Evolutionary conservation across 2,329 filamentous ascomycete species (phyloP), one percentile per base, ranked within the genome.

Genomic region (Diaporthe ampelina): DNA sequence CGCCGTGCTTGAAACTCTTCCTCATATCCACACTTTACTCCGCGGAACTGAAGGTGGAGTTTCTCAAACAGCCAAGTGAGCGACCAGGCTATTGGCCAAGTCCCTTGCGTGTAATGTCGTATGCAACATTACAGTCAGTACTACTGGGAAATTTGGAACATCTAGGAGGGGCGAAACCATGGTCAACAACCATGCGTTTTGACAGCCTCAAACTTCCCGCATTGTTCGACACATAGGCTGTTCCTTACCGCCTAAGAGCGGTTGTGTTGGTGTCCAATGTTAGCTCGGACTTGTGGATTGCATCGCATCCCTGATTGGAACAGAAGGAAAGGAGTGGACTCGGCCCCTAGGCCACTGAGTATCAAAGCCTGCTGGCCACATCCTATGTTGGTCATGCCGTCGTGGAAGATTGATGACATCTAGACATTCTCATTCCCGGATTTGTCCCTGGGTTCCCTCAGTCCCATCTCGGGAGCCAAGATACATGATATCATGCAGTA

Each of bases 401-500:
- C 17, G 17, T 48, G 17, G 43, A 9, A 48, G 43, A 48, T 9
- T 11, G 24, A 45, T 45, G 40, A 19, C n/a, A n/a, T 40, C 4
- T 21, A 21, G 10, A 29, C 8, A 13, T 43, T 10, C 32, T 56
- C 52, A 45, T 37, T 48, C 67, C 24, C 57, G 6, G 32, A 58
- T 43, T 4, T 76, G 77, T 0, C 75, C 77, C 5, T 77, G 72
- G 6, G 15, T 54, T 2, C 78, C 77, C 56, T 80, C 77, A 1
- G 75, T 80, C 17, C 79, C 79, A 70, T 81, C 79, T 4, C 75
- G 74, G 5, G 75, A 72, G 1, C 79, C 80, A 52, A 81, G 73
- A 63, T 80, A 80, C 75, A 79, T 74, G 35, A 81, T 81, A 63
- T 81, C 79, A 50, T 81, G 79, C 19, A 81, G 48, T 29, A 79